These are phyloP conservation scores for Hemileia vastatrix DNA, from an alignment of 1,284 basidiomycete species.

Conservation along the genomic window DNA sequence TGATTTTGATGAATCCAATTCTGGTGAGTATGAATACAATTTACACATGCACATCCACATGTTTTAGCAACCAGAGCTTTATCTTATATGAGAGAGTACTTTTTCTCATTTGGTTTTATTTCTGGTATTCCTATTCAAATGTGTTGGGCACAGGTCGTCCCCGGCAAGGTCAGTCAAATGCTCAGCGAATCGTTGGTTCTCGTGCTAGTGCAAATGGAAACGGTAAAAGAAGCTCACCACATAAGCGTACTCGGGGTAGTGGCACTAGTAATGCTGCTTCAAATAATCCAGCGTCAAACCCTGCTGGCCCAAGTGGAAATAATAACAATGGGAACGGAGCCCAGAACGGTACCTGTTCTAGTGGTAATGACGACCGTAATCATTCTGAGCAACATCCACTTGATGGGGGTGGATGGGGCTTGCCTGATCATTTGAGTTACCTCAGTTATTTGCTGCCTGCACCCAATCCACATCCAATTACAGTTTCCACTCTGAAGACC, in stretches of 20 bases:
- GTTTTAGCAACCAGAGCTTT: too few relatives aligned
- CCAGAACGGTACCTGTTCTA: neutral
- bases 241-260: slow-evolving; percentile 11
- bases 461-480: slow-evolving; percentile 61
- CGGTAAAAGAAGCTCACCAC: slow-evolving; percentile 3
- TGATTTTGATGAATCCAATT: slow-evolving; percentile 7
- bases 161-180: too few relatives aligned
- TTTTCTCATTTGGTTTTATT: too few relatives aligned
- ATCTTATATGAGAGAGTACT: too few relatives aligned
- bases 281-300: slow-evolving; percentile 37
- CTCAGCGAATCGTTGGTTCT: too few relatives aligned
- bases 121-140: too few relatives aligned
- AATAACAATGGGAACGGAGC: too few relatives aligned
- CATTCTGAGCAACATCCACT: slow-evolving; percentile 1
- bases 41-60: too few relatives aligned
- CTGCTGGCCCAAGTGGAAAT: slow-evolving; percentile 20
- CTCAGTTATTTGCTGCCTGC: slow-evolving; percentile 74
- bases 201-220: too few relatives aligned
- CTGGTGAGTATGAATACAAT: neutral
- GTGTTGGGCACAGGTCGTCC: too few relatives aligned
- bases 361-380: neutral
- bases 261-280: too few relatives aligned
- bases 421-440: slow-evolving; percentile 88
- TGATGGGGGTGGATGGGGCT: slow-evolving; percentile 70
- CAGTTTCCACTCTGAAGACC: slow-evolving; percentile 51